Evolutionary conservation across 768 basidiomycete species (phyloP), one percentile per base, ranked within the genome.

Genomic region (Lactifluus subvellereus): DNA sequence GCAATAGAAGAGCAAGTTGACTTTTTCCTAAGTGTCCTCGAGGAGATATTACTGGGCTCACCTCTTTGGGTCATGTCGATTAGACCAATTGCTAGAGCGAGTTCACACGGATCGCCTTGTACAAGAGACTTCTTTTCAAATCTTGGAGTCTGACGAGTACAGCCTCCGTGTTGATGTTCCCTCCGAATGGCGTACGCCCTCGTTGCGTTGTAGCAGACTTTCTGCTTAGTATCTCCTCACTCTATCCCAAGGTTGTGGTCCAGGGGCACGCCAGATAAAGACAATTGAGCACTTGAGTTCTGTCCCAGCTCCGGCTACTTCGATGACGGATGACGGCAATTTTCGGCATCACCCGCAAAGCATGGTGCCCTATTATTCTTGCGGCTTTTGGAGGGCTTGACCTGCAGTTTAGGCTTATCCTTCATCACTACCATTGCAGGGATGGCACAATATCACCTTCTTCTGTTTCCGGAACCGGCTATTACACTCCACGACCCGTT

Each of bases 1-100:
- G 22, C 57, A 65, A 66, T 59, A 66, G 54, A 57, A 56, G 22
- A 55, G 40, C 60, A 52, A 56, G 48, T 54, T 59, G 37, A 53
- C 62, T 50, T 48, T 53, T 38, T 54, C 37, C 22, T n/a, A 53
- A 42, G n/a, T 37, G n/a, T 54, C 20, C 18, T 33, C 57, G 42
- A 57, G 13, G 47, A n/a, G 43, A 32, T 38, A 63, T 54, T 16
- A 14, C 18, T 38, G 35, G 32, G 43, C 30, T 59, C 37, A n/a
- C 54, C 7, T 42, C 32, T 40, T 37, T 59, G 35, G 49, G 40
- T 49, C 47, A 42, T 20, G 37, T 58, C 56, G 37, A 53, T 48
- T 40, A 47, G 27, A 33, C 33, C 14, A 37, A 42, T 38, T 52
- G n/a, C 51, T 16, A 32, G 57, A 38, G 33, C 35, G 40, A 47